Evolutionary conservation across 2,329 filamentous ascomycete genomes (phyloP).

Genomic region (Colletotrichum spaethianum): DNA sequence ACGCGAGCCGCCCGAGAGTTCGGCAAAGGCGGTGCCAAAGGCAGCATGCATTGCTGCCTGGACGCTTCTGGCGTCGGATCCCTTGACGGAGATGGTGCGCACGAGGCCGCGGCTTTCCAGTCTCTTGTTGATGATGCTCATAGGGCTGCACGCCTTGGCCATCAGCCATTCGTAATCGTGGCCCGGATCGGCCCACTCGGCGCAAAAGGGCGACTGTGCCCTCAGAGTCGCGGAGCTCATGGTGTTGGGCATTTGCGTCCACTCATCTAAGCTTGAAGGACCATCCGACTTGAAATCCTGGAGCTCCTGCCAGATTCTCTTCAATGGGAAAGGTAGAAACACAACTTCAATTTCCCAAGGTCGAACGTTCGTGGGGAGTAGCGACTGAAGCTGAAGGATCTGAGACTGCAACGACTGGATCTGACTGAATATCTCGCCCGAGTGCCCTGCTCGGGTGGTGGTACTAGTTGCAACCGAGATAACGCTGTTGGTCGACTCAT

Average conservation of each 20-base stretch:
- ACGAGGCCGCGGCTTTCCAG: slow-evolving; percentile 82
- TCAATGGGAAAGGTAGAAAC: slow-evolving; percentile 78
- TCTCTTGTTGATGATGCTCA: slow-evolving; percentile 76
- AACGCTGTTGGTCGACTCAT: slow-evolving; percentile 62
- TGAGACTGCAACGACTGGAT: slow-evolving; percentile 66
- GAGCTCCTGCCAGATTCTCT: slow-evolving; percentile 67
- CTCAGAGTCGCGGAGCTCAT: slow-evolving; percentile 60
- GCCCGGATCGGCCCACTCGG: slow-evolving; percentile 63
- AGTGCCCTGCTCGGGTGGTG: slow-evolving; percentile 56
- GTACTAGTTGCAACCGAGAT: slow-evolving; percentile 61
- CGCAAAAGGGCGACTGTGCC: slow-evolving; percentile 62
- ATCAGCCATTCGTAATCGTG: slow-evolving; percentile 73
- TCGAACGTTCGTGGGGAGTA: slow-evolving; percentile 71
- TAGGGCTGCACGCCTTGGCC: slow-evolving; percentile 76
- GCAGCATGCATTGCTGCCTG: slow-evolving; percentile 73
- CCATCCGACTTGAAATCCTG: slow-evolving; percentile 62
- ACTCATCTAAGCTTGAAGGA: slow-evolving; percentile 59
- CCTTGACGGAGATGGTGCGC: slow-evolving; percentile 72
- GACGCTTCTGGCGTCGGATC: slow-evolving; percentile 77
- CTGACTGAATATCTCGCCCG: slow-evolving; percentile 64
- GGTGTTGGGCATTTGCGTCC: slow-evolving; percentile 68
- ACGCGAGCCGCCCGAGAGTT: slow-evolving; percentile 47
- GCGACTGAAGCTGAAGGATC: slow-evolving; percentile 70
- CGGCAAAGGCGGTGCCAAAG: slow-evolving; percentile 71
- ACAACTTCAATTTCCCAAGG: slow-evolving; percentile 85